phyloP scores from a whole-genome alignment of 2,329 filamentous ascomycete genomes.

The Paracamarosporium sp. region DNA sequence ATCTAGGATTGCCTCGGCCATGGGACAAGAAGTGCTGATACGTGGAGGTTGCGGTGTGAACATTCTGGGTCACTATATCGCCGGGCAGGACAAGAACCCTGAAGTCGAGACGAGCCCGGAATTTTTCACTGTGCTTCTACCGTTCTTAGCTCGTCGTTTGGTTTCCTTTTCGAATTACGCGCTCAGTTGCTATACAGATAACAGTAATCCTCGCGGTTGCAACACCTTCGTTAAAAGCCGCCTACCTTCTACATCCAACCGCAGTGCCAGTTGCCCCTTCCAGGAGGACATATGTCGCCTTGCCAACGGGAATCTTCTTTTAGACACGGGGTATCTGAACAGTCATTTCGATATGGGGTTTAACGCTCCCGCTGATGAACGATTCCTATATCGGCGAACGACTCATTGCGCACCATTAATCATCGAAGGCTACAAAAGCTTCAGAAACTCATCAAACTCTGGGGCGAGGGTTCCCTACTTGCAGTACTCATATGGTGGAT shows the following conservation, averaged over 20 bases:
- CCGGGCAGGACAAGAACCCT: not conserved
- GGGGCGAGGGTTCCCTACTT: not conserved
- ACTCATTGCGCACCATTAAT: slow-evolving; percentile 27
- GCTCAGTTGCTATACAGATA: slow-evolving; percentile 4
- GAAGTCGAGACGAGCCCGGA: slow-evolving; percentile 1
- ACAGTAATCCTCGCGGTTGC: not conserved
- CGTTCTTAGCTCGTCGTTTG: not conserved
- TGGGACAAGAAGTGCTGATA: slow-evolving; percentile 36
- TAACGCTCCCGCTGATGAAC: slow-evolving; percentile 9
- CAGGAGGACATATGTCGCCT: slow-evolving; percentile 7
- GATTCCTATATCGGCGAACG: not conserved
- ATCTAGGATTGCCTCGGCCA: slow-evolving; percentile 31
- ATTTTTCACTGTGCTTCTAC: not conserved
- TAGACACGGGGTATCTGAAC: slow-evolving; percentile 19
- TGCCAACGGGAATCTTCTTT: slow-evolving; percentile 2
- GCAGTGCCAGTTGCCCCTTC: slow-evolving; percentile 19
- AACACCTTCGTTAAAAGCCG: slow-evolving; percentile 5
- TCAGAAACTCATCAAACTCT: not conserved
- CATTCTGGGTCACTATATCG: not conserved
- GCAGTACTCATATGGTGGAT: not conserved
- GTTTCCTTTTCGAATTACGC: slow-evolving; percentile 6
- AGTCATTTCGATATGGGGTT: slow-evolving; percentile 19
- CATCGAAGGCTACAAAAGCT: not conserved
- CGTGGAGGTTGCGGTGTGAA: slow-evolving; percentile 27
- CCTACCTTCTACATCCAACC: not conserved